Evolutionary conservation across 2,329 filamentous ascomycete species (phyloP), one percentile per base, ranked within the genome.

Genomic region (Leptographium wingfieldii): DNA sequence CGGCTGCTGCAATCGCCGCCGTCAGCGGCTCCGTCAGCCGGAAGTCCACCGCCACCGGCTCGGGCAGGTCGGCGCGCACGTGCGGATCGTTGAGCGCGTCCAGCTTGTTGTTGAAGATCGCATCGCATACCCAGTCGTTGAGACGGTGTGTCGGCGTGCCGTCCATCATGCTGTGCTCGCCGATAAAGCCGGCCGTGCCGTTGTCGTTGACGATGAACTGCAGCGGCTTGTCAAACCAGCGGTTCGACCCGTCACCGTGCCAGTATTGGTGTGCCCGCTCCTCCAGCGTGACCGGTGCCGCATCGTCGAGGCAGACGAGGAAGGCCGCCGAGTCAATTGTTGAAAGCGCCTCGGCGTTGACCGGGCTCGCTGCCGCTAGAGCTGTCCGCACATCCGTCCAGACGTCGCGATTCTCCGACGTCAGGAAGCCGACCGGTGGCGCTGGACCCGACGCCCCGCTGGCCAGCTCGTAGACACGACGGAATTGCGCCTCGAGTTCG

Each of bases 121-220:
- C 82, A 71, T 88, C 85, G 77, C 92, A 95, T 70, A 95, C 82
- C 70, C 91, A 94, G 80, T 99, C 94, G 73, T 96, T 99, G 19
- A 99, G 81, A 53, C 95, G 87, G 75, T 97, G 94, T 2, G 95
- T 99, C 1, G 95, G 92, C 7, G 94, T 99, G 65, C 95, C 94
- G 71, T 99, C 94, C 95, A 99, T 99, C 94, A 99, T 97, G 68
- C 89, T 95, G 80, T 99, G 94, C 76, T 99, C 94, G 69, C 94
- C 94, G 81, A 91, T 92, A 80, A 99, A 99, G 63, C 94, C 94
- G 2, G 94, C 88, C 9, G 94, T 95, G 67, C 94, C 94, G 72
- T 99, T 99, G 72, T 99, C 92, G 74, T 96, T 96, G 76, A 99
- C 73, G 71, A 99, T 95, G 77, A 99, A 97, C 75, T 99, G 92